These are phyloP conservation scores for Vaccinium corymbosum DNA, from an alignment of 148 eudicot species.

Conservation along the genomic window DNA sequence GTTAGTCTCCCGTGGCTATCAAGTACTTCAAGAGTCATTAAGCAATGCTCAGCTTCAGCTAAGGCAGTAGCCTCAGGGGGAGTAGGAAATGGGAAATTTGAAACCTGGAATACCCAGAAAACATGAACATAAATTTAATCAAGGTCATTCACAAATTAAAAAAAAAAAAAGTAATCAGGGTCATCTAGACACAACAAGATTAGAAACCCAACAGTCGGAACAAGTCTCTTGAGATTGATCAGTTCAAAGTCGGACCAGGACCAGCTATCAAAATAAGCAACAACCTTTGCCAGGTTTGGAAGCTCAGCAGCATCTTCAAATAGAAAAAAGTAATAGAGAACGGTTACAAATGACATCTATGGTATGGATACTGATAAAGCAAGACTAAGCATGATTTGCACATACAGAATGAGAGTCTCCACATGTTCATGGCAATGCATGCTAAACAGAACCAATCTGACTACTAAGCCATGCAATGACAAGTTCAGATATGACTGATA, in stretches of 20 bases:
- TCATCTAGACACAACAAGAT: not conserved
- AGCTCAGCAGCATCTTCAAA: not conserved
- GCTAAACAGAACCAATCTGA: not conserved
- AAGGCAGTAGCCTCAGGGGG: slow-evolving; percentile 63
- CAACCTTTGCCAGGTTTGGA: not conserved
- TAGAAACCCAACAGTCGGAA: not conserved
- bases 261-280: not conserved
- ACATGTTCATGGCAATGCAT: not conserved
- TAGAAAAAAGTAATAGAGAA: not conserved
- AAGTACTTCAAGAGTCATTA: slow-evolving; percentile 80
- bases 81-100: slow-evolving; percentile 89
- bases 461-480: not conserved
- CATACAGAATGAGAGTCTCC: not conserved
- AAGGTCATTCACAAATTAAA: not conserved
- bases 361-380: not conserved
- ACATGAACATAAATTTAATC: not conserved
- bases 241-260: not conserved
- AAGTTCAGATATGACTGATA: not conserved
- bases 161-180: not conserved
- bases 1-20: slow-evolving; percentile 66
- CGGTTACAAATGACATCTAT: not conserved
- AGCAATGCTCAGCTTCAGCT: slow-evolving; percentile 65
- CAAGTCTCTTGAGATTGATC: not conserved
- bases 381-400: not conserved
- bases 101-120: slow-evolving; percentile 43